Evolutionary conservation across 306 rosid species (phyloP).

Genomic region (Sesbania bispinosa): DNA sequence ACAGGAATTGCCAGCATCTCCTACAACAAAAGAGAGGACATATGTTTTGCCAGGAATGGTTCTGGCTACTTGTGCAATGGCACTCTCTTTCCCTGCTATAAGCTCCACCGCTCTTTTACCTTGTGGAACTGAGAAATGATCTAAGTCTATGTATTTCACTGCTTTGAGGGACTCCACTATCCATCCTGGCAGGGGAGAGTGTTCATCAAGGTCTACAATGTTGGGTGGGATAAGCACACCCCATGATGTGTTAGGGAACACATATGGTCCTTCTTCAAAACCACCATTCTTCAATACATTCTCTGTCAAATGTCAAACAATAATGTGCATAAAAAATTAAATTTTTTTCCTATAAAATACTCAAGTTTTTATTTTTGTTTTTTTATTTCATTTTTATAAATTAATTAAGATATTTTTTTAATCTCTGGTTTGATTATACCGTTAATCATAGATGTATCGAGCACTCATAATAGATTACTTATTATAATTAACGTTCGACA

Average conservation of each 20-base stretch:
- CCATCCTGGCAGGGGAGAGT: conserved; percentile 95
- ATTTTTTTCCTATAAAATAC: no score
- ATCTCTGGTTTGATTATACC: no score
- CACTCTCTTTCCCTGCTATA: conserved; percentile 92
- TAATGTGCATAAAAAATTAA: no score
- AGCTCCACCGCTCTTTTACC: conserved; percentile 82
- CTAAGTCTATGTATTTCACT: conserved; percentile 80
- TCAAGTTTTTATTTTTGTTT: no score
- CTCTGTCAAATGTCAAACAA: conserved; percentile 30
- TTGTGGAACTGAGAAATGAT: conserved; percentile 78
- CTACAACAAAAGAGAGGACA: conserved; percentile 65
- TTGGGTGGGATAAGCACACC: conserved; percentile 93
- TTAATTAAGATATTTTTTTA: no score
- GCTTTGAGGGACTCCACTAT: conserved; percentile 96
- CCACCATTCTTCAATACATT: conserved; percentile 76
- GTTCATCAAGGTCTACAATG: conserved; percentile 66
- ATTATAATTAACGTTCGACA: no score
- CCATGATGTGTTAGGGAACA: conserved; percentile 78
- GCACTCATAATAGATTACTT: no score
- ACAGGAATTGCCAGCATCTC: conserved; percentile 86
- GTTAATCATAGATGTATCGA: no score
- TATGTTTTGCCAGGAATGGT: conserved; percentile 71
- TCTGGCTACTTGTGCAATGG: conserved; percentile 84
- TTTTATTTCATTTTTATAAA: no score
- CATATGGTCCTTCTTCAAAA: conserved; percentile 82